Base-by-base conservation (phyloP, 257 asterid genomes). In the Pogostemon cablin region DNA sequence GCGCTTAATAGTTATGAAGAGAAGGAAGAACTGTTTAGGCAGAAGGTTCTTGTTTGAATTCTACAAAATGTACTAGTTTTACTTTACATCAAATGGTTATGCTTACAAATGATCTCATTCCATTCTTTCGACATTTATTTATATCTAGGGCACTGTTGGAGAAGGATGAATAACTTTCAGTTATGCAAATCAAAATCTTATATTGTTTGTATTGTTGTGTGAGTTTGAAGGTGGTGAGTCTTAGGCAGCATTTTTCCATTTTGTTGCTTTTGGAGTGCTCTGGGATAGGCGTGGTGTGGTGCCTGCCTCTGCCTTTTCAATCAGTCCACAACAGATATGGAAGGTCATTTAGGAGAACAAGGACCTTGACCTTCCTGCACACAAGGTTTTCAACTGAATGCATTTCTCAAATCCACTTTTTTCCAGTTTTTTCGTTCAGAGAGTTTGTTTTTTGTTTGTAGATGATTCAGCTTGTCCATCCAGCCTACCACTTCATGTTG, bases 281-380 rank as follows among this genome's bases (percentile, higher is more conserved):
- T 97, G 99, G 68, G 99, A 95, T 81, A 95, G 99, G 83, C 92
- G 98, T 71, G 96, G 86, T 46, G 99, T 88, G 49, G 99, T 95
- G 80, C 99, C 99, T 58, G 99, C 93, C 52, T 95, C 99, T 44
- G 99, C 98, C 50, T 88, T 95, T 86, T 85, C 96, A 74, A 88
- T 88, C 82, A 91, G 99, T 82, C 80, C 97, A 69, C 93, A 88
- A 46, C 88, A 95, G 80, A 95, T 91, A 67, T 95, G 99, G 99
- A 87, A 86, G 82, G 85, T 91, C 76, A 95, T 95, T 50, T 91
- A 86, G 89, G 99, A 91, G 86, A 95, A 95, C 85, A 95, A 81
- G 87, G 99, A 95, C 86, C 97, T 95, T 70, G 98, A 95, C 77
- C 84, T 95, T 54, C 99, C 99, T 41, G 98, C 99, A 12, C 99